Base-by-base conservation (phyloP, 2,329 filamentous ascomycete genomes). In the Colletotrichum sublineola region DNA sequence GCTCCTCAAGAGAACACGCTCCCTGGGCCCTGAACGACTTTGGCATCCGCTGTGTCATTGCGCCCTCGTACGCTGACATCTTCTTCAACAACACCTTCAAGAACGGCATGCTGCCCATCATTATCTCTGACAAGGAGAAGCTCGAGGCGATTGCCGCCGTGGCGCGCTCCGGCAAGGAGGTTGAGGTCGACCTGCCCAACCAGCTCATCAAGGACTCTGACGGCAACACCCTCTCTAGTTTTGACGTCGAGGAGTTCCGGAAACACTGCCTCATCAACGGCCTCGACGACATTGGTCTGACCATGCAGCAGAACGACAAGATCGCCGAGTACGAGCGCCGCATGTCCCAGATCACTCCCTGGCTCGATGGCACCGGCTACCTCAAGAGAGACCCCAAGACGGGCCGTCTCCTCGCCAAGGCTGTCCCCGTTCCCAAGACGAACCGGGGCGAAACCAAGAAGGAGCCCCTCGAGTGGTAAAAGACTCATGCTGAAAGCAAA, bases 81-180 rank as follows among this genome's bases (percentile, higher is more conserved):
- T 98, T 98, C 90, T 97, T 96, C 90, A 98, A 97, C 90, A 99
- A 99, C 87, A 96, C 93, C n/a, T 98, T 98, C 90, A 98, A 99
- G 89, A 99, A 99, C 86, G 96, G 96, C 85, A 98, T 98, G 96
- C 87, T 98, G 75, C 95, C 96, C 60, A 90, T 98, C 73, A 84
- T 88, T 71, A 93, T 98, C 79, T 85, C 88, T 42, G 90, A 96
- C 81, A 83, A 90, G 75, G 86, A 84, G 1, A 87, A 89, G 42
- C 85, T 98, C 5, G 87, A 93, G 55, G 87, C 87, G 74, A 91
- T 98, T 75, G 91, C 93, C 48, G 89, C 86, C 36, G 94, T 97
- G 82, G 95, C 95, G 44, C 87, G 87, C 48, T 93, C 93, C 4
- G 94, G 94, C 69, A 89, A 89, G 71, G 95, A 98, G 81, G 86